Conservation (phyloP, 2,329 filamentous ascomycete genomes). For the Venturia aucupariae region DNA sequence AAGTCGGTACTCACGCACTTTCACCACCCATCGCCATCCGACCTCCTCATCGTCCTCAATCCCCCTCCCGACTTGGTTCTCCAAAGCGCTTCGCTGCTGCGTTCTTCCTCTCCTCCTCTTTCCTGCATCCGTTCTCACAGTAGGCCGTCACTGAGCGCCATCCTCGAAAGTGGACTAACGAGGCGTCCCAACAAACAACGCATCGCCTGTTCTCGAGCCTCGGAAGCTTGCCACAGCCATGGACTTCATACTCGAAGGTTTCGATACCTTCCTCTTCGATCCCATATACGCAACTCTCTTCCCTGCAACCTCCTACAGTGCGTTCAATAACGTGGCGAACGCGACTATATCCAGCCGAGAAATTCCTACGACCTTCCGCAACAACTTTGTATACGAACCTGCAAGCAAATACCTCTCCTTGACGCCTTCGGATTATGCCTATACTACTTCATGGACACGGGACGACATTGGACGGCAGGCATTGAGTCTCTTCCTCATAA, state of each 20-base stretch:
- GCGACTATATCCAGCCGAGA: constrained; percentile 47
- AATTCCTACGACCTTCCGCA: constrained; percentile 28
- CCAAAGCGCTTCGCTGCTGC: not conserved
- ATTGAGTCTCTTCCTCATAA: constrained; percentile 70
- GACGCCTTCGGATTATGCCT: constrained; percentile 65
- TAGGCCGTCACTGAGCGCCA: not conserved
- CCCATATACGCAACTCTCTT: constrained; percentile 62
- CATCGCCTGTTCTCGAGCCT: no score
- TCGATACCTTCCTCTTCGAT: constrained; percentile 76
- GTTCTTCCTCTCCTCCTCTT: not conserved
- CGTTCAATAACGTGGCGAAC: constrained; percentile 31
- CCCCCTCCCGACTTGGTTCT: not conserved
- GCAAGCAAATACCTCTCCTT: constrained; percentile 61
- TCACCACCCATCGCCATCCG: not conserved
- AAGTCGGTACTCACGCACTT: not conserved
- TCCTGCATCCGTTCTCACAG: not conserved
- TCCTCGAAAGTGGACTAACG: not conserved
- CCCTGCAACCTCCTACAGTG: constrained; percentile 41
- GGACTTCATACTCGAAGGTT: constrained; percentile 84
- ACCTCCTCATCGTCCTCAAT: not conserved
- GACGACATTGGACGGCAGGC: constrained; percentile 70
- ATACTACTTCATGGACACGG: constrained; percentile 65
- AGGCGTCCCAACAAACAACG: not conserved
- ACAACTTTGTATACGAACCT: constrained; percentile 58
- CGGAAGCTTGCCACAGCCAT: constrained; percentile 42